phyloP scores from a whole-genome alignment of 2,329 filamentous ascomycete genomes.

The Trichoderma guizhouense region DNA sequence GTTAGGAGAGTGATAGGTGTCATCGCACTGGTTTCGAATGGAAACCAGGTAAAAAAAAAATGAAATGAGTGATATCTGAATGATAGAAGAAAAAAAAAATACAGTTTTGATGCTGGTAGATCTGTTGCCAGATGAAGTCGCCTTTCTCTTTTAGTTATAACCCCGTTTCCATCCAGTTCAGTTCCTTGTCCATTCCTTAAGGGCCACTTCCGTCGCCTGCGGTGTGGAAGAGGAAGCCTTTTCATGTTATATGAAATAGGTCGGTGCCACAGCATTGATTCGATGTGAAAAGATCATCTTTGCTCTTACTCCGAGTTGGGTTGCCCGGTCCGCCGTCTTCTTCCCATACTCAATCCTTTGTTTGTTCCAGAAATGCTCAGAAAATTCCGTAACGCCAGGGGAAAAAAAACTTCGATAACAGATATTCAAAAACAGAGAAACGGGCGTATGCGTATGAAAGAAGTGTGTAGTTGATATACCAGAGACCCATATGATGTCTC shows the following conservation, averaged over 20 bases:
- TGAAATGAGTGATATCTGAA: not conserved
- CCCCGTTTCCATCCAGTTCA: conserved; percentile 7
- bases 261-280: not conserved
- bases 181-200: not conserved
- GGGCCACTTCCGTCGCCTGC: not conserved
- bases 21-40: not conserved
- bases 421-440: conserved; percentile 9
- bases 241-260: not conserved
- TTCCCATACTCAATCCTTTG: not conserved
- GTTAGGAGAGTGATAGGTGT: not conserved
- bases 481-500: not conserved
- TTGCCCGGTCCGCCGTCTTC: not conserved
- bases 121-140: conserved; percentile 34
- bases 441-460: not conserved
- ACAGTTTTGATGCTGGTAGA: conserved; percentile 27
- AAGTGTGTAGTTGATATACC: not conserved
- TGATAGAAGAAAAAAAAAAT: not conserved
- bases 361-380: conserved; percentile 14
- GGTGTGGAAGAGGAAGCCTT: not conserved
- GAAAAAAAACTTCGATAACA: not conserved
- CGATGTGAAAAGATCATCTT: not conserved
- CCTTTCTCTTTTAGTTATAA: conserved; percentile 22
- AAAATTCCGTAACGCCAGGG: conserved; percentile 21
- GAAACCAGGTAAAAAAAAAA: not conserved
- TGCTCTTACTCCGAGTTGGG: not conserved